Evolutionary conservation across 1,139 yeast species (phyloP), one percentile per base, ranked within the genome.

Genomic region (Entelexis sorbosivorans): DNA sequence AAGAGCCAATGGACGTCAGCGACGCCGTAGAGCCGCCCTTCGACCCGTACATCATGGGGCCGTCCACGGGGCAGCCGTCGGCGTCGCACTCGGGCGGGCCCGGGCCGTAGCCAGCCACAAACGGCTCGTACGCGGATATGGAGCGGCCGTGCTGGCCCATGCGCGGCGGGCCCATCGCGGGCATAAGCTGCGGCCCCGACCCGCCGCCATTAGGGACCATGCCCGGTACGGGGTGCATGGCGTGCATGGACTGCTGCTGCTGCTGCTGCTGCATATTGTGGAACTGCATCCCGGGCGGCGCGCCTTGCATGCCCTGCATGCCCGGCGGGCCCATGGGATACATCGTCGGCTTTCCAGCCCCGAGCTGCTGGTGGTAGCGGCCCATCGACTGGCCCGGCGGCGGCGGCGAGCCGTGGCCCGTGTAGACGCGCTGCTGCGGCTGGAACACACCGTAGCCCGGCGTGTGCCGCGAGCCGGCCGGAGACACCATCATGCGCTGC

Each of bases 341-440:
- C 52, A 44, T 13, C 22, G 31, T 13, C 22, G 31, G 46, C 34
- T 51, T 34, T 29, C 44, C 44, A 24, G 22, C 44, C 2, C 38
- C 40, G 6, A 51, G 38, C 38, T 51, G 53, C 46, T 51, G 53
- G 40, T 51, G 53, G 38, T 51, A 51, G 20, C 51, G 31, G n/a
- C 31, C 36, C 20, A 32, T 11, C 8, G 39, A 14, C 24, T 36
- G 52, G n/a, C 31, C 29, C 8, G 29, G 44, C 8, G 45, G 36
- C 22, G 45, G 45, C 36, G 45, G 36, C 28, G 45, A 42, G 19
- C 45, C 45, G 24, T 42, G 45, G 7, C 22, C 38, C 10, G 45
- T 10, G 20, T 42, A 42, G 13, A 42, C 45, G 10, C 45, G 45
- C 29, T 42, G 45, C 29, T 42, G 45, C n/a, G 45, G 45, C 36